A percentile compares a stretch with the other conserved stretches of the same genome.
Evolutionary conservation across 768 basidiomycete genomes (phyloP).

Genomic region (Russula olivacea): DNA sequence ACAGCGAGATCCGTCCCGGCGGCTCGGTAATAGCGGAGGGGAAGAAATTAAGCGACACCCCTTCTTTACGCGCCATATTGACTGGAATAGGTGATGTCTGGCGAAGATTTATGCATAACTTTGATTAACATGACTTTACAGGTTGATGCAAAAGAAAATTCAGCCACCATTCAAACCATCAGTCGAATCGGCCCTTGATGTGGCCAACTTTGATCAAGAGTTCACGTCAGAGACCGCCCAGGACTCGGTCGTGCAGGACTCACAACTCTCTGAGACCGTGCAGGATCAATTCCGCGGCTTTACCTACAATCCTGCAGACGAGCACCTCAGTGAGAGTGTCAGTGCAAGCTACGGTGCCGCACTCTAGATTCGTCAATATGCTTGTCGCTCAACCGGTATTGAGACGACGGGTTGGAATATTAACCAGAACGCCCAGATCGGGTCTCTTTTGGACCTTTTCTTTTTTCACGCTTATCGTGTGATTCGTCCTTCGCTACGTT

Average conservation of each 20-base stretch:
- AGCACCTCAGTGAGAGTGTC: slow-evolving; percentile 80
- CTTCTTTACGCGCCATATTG: slow-evolving; percentile 91
- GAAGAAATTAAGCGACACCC: slow-evolving; percentile 95
- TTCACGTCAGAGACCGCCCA: slow-evolving; percentile 94
- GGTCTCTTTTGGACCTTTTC: not conserved
- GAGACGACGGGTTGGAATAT: slow-evolving; percentile 9
- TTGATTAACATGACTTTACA: slow-evolving; percentile 27
- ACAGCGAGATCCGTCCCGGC: slow-evolving; percentile 78
- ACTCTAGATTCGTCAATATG: slow-evolving; percentile 7
- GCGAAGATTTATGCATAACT: not conserved
- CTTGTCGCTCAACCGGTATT: slow-evolving; percentile 15
- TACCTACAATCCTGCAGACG: slow-evolving; percentile 81
- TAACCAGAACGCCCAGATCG: not conserved
- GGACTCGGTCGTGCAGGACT: slow-evolving; percentile 94
- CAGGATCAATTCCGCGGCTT: slow-evolving; percentile 94
- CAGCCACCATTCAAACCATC: slow-evolving; percentile 97
- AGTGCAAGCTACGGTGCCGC: slow-evolving; percentile 54
- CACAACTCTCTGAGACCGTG: slow-evolving; percentile 87
- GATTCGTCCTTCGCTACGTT: slow-evolving; percentile 9
- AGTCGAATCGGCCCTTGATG: slow-evolving; percentile 91
- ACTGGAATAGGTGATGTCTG: slow-evolving; percentile 68
- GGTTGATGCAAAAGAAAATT: slow-evolving; percentile 87
- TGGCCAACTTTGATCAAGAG: slow-evolving; percentile 95
- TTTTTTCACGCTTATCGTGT: slow-evolving; percentile 4
- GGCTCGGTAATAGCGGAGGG: slow-evolving; percentile 88